Evolutionary conservation across 805 yeast species (phyloP).

Genomic region (Millerago galiae): DNA sequence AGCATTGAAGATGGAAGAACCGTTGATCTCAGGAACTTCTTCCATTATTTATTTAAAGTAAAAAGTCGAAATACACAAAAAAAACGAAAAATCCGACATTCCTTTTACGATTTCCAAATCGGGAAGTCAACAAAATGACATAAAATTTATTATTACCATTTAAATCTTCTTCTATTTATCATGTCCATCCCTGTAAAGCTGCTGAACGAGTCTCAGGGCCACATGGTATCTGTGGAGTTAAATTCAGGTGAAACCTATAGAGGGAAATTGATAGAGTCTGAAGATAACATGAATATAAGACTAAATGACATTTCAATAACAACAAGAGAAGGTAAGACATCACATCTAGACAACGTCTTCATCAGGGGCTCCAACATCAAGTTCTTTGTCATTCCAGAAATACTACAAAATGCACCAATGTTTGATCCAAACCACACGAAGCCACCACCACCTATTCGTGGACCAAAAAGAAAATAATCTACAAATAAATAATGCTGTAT

Average conservation of each 20-base stretch:
- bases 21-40: not conserved
- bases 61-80: too few species aligned
- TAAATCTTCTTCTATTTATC: not conserved
- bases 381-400: conserved; percentile 82
- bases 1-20: conserved; percentile 16
- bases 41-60: not conserved
- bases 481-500: not conserved
- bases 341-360: conserved; percentile 77
- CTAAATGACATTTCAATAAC: conserved; percentile 77
- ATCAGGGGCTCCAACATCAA: conserved; percentile 88
- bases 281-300: conserved; percentile 93
- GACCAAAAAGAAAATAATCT: conserved; percentile 36
- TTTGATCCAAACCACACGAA: conserved; percentile 53
- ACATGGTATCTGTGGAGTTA: conserved; percentile 74
- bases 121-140: conserved; percentile 7
- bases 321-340: conserved; percentile 63
- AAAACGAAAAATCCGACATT: not conserved
- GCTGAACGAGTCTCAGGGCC: conserved; percentile 86
- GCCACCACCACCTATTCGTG: conserved; percentile 69
- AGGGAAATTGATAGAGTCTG: conserved; percentile 77
- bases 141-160: not conserved
- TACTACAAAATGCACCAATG: conserved; percentile 84
- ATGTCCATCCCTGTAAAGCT: conserved; percentile 69
- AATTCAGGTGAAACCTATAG: conserved; percentile 81
- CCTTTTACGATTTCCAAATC: conserved; percentile 4